These are phyloP conservation scores for Yamadazyma diddensiae DNA, from an alignment of 1,139 yeast genomes.

Conservation along the genomic window DNA sequence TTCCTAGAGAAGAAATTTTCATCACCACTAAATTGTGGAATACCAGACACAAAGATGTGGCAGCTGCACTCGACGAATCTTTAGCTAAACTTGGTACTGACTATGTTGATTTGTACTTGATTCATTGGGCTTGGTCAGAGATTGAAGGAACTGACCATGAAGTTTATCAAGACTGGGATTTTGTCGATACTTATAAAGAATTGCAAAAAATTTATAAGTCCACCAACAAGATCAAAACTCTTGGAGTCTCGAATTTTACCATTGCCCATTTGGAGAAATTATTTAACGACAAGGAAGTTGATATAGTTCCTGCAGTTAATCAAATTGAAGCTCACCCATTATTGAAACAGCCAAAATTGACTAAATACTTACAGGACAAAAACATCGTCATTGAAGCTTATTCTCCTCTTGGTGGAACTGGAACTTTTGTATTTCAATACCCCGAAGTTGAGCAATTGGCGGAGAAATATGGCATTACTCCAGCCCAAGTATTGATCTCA, in stretches of 20 bases:
- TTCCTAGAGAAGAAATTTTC: conserved; percentile 69
- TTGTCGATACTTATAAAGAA: conserved; percentile 60
- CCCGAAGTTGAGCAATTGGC: conserved; percentile 50
- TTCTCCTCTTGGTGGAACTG: conserved; percentile 72
- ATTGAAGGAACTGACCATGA: conserved; percentile 31
- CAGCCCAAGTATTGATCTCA: conserved; percentile 63
- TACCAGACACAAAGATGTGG: conserved; percentile 52
- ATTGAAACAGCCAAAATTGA: conserved; percentile 63
- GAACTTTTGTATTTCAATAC: conserved; percentile 60
- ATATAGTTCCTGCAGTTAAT: conserved; percentile 63
- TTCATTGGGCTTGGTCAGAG: conserved; percentile 56
- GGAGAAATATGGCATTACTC: conserved; percentile 47
- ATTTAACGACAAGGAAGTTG: conserved; percentile 45
- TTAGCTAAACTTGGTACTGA: conserved; percentile 68
- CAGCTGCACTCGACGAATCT: conserved; percentile 56
- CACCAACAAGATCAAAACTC: conserved; percentile 56
- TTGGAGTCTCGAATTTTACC: conserved; percentile 81
- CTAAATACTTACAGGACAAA: conserved; percentile 50
- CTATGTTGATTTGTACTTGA: conserved; percentile 77
- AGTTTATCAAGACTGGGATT: conserved; percentile 43
- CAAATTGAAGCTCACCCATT: conserved; percentile 77
- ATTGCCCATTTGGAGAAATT: conserved; percentile 45
- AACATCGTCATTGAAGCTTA: conserved; percentile 67
- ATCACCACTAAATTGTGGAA: conserved; percentile 82
- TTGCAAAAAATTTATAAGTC: conserved; percentile 53